Conservation (phyloP, 257 asterid genomes). For the Solanum piurae region DNA sequence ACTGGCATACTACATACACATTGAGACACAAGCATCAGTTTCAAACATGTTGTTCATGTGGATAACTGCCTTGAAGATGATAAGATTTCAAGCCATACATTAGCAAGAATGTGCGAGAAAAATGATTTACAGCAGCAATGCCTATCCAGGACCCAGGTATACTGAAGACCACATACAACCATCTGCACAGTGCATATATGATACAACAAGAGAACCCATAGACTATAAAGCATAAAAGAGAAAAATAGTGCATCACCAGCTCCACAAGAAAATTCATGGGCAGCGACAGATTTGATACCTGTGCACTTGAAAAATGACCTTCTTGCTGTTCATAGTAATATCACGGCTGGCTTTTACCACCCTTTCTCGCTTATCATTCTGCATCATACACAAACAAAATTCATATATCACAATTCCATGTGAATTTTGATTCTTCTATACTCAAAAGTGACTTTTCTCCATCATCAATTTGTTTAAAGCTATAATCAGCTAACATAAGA, state of each 20-base stretch:
- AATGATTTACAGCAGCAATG: background rate
- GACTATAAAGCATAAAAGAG: background rate
- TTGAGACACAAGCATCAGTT: background rate
- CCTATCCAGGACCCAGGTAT: background rate
- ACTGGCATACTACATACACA: background rate
- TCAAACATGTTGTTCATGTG: background rate
- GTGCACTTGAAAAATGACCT: constrained; percentile 94
- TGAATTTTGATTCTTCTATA: background rate
- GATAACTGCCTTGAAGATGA: background rate
- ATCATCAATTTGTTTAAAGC: background rate
- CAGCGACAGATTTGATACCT: constrained; percentile 35
- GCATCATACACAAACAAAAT: constrained; percentile 2
- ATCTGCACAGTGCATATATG: background rate
- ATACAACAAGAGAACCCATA: background rate
- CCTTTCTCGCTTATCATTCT: constrained; percentile 91
- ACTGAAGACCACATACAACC: background rate
- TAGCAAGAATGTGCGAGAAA: background rate
- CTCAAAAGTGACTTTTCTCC: background rate
- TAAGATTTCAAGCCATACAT: background rate
- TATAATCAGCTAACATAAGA: background rate
- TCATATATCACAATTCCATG: background rate
- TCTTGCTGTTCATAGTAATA: constrained; percentile 83
- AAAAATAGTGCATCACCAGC: background rate
- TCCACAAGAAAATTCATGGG: background rate
- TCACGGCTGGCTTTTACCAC: constrained; percentile 96